Evolutionary conservation across 2,329 filamentous ascomycete species (phyloP).

Genomic region (Xylaria sp.): DNA sequence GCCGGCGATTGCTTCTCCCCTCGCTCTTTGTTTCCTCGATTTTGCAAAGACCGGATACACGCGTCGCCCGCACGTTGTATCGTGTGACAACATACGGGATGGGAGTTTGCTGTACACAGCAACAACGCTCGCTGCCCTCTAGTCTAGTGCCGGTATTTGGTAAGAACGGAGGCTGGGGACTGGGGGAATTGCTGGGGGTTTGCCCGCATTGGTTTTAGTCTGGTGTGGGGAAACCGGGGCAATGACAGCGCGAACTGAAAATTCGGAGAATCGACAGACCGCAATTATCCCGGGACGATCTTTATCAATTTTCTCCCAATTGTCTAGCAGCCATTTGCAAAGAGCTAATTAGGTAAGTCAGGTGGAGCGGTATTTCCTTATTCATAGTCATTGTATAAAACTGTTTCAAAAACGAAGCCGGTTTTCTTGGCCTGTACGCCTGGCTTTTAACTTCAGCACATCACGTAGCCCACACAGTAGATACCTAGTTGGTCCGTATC

Average conservation of each 20-base stretch:
- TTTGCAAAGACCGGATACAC: not conserved
- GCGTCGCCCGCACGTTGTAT: not conserved
- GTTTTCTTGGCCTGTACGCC: no score
- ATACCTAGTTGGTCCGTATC: not conserved
- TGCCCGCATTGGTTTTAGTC: constrained; percentile 5
- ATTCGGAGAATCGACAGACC: constrained; percentile 26
- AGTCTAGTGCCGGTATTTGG: not conserved
- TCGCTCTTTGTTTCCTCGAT: not conserved
- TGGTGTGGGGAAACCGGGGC: constrained; percentile 32
- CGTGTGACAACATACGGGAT: not conserved
- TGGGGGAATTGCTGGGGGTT: constrained; percentile 5
- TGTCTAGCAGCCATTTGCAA: not conserved
- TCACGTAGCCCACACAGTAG: no score
- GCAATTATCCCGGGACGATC: constrained; percentile 23
- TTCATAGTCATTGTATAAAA: not conserved
- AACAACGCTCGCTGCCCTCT: not conserved
- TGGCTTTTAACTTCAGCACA: no score
- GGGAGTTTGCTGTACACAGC: not conserved
- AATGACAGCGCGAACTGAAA: not conserved
- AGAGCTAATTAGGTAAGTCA: not conserved
- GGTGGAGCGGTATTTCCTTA: not conserved
- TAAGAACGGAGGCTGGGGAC: constrained; percentile 12
- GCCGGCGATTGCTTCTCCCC: not conserved
- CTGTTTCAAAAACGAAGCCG: not conserved
- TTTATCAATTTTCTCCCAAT: not conserved